Percentiles rank a stretch among this genome's conserved stretches.
Conservation (phyloP, 169 alveolate genomes). For the Eimeria necatrix region DNA sequence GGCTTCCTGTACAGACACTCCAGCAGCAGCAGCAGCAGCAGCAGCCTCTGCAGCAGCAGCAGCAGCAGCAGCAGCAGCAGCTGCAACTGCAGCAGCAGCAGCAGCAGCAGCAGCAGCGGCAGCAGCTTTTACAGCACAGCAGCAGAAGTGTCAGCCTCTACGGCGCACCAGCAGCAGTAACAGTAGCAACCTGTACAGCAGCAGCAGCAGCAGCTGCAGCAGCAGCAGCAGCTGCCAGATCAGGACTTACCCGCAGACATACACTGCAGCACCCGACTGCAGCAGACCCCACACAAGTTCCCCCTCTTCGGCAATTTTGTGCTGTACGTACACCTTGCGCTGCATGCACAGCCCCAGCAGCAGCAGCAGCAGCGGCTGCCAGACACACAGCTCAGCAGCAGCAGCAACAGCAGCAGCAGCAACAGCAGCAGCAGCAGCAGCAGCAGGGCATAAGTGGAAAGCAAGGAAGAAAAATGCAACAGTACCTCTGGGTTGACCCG, state of each 20-base stretch:
- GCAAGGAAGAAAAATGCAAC: background rate
- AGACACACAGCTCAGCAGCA: too few relatives aligned
- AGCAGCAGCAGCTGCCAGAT: background rate
- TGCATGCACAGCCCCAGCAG: background rate
- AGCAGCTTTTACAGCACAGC: too few relatives aligned
- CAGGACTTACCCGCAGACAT: background rate
- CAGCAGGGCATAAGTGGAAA: background rate
- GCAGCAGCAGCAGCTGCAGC: background rate
- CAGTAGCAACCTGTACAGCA: too few relatives aligned
- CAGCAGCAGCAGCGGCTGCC: background rate
- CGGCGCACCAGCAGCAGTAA: too few relatives aligned
- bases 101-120: too few relatives aligned
- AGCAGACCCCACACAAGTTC: background rate
- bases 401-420: too few relatives aligned
- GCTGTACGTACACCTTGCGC: slow-evolving; percentile 9
- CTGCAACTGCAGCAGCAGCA: too few relatives aligned
- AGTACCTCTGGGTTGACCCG: background rate
- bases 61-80: too few relatives aligned
- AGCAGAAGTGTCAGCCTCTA: too few relatives aligned
- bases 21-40: background rate
- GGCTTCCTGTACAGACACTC: background rate
- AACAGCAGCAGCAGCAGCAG: background rate
- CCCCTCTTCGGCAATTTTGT: background rate
- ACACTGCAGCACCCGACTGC: background rate
- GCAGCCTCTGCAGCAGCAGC: background rate